phyloP scores from a whole-genome alignment of 352 stramenopile genomes.

The Plasmopara viticola region DNA sequence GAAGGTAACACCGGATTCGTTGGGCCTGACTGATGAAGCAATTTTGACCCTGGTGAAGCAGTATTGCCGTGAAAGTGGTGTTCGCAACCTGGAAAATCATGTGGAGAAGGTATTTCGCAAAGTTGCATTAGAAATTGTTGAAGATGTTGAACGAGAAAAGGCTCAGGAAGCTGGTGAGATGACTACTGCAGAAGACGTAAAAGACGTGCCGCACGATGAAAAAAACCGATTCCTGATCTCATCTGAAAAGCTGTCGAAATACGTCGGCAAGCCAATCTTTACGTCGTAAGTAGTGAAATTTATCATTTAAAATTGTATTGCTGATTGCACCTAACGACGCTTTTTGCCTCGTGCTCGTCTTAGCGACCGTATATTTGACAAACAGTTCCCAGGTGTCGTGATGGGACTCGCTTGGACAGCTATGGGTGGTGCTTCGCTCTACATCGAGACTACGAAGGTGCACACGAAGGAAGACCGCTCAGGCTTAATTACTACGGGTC shows the following conservation, averaged over 20 bases:
- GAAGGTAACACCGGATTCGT: conserved; percentile 63
- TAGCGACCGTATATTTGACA: conserved; percentile 95
- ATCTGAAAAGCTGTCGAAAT: conserved; percentile 94
- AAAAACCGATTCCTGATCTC: conserved; percentile 87
- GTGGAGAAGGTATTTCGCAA: conserved; percentile 99
- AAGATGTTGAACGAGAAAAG: conserved; percentile 52
- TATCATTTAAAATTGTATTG: not conserved
- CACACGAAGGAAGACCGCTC: conserved; percentile 58
- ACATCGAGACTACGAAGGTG: conserved; percentile 93
- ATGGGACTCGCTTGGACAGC: conserved; percentile 99
- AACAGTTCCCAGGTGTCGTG: conserved; percentile 91
- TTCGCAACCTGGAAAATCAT: conserved; percentile 97
- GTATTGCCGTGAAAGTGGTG: conserved; percentile 96
- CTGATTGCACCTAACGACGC: conserved; percentile 1
- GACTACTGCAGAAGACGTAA: conserved; percentile 8
- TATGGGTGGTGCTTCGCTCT: conserved; percentile 97
- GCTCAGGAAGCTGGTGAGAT: conserved; percentile 41
- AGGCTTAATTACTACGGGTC: conserved; percentile 86
- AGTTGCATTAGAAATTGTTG: conserved; percentile 95
- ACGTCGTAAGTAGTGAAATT: conserved; percentile 67
- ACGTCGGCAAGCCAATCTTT: conserved; percentile 97
- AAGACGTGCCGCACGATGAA: conserved; percentile 22
- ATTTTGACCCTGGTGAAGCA: conserved; percentile 85
- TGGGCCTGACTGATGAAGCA: conserved; percentile 91
- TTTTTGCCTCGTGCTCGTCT: conserved; percentile 2